phyloP scores from a whole-genome alignment of 305 asterid species.

The Fraxinus angustifolia region DNA sequence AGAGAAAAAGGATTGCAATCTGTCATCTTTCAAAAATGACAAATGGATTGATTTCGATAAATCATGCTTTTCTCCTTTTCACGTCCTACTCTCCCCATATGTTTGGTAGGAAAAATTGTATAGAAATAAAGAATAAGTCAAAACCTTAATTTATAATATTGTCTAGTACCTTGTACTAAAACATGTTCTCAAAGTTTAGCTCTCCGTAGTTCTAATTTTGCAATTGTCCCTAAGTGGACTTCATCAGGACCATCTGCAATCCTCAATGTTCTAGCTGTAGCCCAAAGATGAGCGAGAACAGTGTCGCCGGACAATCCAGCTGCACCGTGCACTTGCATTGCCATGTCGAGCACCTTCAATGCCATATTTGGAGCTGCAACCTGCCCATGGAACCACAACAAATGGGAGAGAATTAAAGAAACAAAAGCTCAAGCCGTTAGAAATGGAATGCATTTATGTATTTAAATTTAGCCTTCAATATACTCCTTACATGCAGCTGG shows the following conservation, averaged over 20 bases:
- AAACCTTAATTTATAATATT: too few relatives aligned
- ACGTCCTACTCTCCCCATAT: background rate
- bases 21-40: background rate
- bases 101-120: background rate
- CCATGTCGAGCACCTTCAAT: conserved; percentile 77
- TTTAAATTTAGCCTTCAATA: background rate
- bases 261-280: conserved; percentile 74
- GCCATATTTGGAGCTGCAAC: conserved; percentile 94
- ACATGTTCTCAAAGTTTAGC: conserved; percentile 57
- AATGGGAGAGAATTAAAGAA: background rate
- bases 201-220: conserved; percentile 69
- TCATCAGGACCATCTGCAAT: conserved; percentile 98
- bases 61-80: background rate
- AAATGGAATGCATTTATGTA: background rate
- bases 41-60: background rate
- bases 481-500: background rate
- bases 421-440: background rate
- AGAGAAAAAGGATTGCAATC: background rate
- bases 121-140: background rate
- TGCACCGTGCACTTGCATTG: conserved; percentile 97
- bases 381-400: conserved; percentile 32
- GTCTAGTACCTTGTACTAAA: background rate
- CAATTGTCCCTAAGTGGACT: conserved; percentile 88
- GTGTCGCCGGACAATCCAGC: conserved; percentile 92
- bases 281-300: conserved; percentile 80